Evolutionary conservation across 169 alveolate genomes (phyloP).

Genomic region (Plasmodium falciparum): DNA sequence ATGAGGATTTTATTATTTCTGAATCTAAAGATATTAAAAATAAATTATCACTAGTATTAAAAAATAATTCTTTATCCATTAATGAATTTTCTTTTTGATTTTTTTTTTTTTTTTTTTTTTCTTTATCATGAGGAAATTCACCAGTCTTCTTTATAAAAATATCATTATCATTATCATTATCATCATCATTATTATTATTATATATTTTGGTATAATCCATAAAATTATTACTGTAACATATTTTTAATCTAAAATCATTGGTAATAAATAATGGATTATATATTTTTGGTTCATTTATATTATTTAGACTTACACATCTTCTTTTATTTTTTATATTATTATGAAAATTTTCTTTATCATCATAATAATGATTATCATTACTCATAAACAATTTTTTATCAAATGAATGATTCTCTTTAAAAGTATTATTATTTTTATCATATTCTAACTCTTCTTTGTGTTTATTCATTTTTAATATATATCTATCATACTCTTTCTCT

Average conservation of each 20-base stretch:
- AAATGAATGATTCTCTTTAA: too few species aligned
- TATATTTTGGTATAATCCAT: constrained; percentile 20
- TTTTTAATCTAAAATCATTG: constrained; percentile 38
- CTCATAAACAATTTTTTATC: too few species aligned
- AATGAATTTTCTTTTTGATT: neutral
- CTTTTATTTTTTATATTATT: constrained; percentile 1
- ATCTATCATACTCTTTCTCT: too few species aligned
- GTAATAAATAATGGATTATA: constrained; percentile 39
- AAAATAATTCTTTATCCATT: neutral
- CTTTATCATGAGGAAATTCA: neutral
- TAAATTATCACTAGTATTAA: constrained; percentile 43
- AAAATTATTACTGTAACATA: constrained; percentile 52
- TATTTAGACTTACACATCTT: constrained; percentile 42
- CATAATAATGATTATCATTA: too few species aligned
- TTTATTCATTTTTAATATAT: too few species aligned
- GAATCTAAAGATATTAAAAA: constrained; percentile 61
- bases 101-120: too few species aligned
- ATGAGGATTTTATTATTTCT: constrained; percentile 31
- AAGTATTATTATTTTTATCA: too few species aligned
- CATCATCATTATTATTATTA: neutral
- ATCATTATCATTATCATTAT: neutral
- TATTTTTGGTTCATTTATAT: neutral
- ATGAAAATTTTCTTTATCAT: too few species aligned
- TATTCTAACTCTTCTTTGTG: too few species aligned
- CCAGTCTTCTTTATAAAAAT: neutral